A percentile compares a stretch with the other conserved stretches of the same genome.
These are phyloP conservation scores for Magnaporthales sp. DNA, from an alignment of 2,329 filamentous ascomycete genomes.

Conservation along the genomic window DNA sequence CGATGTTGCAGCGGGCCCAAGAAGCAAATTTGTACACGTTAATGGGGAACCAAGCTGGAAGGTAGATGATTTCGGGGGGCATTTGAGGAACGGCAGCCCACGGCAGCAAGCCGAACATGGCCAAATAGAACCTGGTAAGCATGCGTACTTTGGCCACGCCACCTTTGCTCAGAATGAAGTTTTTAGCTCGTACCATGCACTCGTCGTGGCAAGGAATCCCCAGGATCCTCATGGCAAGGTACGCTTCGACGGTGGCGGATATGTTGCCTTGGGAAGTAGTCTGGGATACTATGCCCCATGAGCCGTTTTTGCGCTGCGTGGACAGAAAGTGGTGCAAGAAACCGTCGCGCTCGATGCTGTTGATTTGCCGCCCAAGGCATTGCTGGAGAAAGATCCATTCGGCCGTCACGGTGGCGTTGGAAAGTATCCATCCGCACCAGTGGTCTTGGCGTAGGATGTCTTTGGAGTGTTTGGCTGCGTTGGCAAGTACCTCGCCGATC, in stretches of 20 bases:
- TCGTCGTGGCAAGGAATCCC: neutral
- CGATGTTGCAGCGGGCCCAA: neutral
- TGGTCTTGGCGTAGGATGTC: neutral
- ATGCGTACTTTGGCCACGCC: neutral
- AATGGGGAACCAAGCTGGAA: neutral
- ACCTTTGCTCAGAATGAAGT: neutral
- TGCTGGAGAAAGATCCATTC: neutral
- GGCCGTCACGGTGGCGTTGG: neutral
- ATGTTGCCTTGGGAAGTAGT: neutral
- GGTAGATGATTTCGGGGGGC: neutral
- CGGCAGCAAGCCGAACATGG: neutral
- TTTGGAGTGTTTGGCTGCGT: neutral
- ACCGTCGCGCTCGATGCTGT: neutral
- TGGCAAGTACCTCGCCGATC: too few relatives aligned
- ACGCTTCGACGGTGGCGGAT: neutral
- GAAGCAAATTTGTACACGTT: neutral
- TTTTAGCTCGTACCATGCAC: neutral
- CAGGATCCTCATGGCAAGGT: neutral
- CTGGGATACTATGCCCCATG: neutral
- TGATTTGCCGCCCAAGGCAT: neutral
- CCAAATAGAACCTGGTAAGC: neutral
- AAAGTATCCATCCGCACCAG: neutral
- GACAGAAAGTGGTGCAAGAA: neutral
- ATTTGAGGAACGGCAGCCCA: neutral
- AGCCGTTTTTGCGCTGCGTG: neutral